Evolutionary conservation across 306 rosid genomes (phyloP), one percentile per base, ranked within the genome.

Genomic region (Hippophae gyantsensis): DNA sequence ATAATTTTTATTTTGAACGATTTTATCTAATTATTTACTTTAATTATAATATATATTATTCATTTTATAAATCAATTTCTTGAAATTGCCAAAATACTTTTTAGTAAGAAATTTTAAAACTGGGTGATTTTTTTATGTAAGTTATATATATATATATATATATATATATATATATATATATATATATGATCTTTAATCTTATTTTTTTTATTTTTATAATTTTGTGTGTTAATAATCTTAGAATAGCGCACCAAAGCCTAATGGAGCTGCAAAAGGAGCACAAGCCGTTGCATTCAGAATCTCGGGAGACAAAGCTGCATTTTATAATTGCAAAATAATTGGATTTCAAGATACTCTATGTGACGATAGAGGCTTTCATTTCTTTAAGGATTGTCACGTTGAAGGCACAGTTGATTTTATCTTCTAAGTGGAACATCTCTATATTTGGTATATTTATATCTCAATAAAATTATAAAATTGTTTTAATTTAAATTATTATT

Each of bases 301-400:
- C 3, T 42, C 65, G 0, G 86, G 76, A 0, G 61, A 52, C 48
- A 81, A 69, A 46, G 66, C 74, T 1, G 71, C 83, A 5, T 52
- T 81, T 44, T 67, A 68, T 13, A 77, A 77, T 8, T 74, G 80
- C 64, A 74, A 41, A 54, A 32, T 81, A n/a, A 1, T 27, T 11
- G 86, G 86, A 9, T 81, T 60, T 23, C 86, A 81, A 14, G 81
- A 81, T 48, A 81, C 86, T 7, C 25, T 81, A 13, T 81, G 83
- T 57, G 86, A 81, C 10, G 86, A 81, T 38, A 53, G 1, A 10
- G 86, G 86, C 9, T 6, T 14, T 0, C 86, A 81, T 61, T 53
- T 81, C 47, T 81, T 61, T 72, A 81, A 74, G 66, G 74, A 74
- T 26, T 77, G 86, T 58, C 63, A 38, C 60, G 44, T 81, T 58